Evolutionary conservation across 1,284 basidiomycete genomes (phyloP).

Genomic region (Ganoderma meredithae): DNA sequence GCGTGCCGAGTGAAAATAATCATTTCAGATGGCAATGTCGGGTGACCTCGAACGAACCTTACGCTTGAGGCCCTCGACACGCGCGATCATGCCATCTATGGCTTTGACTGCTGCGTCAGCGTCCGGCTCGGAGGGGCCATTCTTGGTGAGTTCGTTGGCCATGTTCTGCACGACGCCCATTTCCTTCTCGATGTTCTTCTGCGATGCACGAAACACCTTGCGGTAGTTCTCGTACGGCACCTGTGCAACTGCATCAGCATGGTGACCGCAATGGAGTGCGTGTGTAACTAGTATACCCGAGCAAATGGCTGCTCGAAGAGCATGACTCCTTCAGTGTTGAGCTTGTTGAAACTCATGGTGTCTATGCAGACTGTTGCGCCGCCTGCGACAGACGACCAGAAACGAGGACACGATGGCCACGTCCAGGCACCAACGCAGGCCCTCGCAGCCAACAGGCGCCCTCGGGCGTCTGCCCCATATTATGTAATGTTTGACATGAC

Average conservation of each 20-base stretch:
- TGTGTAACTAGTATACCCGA: conserved; percentile 51
- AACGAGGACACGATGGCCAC: not conserved
- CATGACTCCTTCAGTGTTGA: conserved; percentile 80
- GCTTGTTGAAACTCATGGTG: conserved; percentile 54
- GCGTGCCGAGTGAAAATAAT: not conserved
- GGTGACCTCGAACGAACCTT: conserved; percentile 60
- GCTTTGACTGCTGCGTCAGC: conserved; percentile 61
- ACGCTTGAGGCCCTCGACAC: conserved; percentile 79
- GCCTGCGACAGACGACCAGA: not conserved
- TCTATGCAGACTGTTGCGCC: not conserved
- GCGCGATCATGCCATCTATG: conserved; percentile 79
- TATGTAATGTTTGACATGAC: not conserved
- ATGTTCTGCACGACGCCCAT: conserved; percentile 64
- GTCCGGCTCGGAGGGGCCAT: conserved; percentile 46
- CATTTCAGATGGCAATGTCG: not conserved
- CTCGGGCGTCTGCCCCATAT: not conserved
- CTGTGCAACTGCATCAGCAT: conserved; percentile 47
- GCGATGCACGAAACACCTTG: conserved; percentile 81
- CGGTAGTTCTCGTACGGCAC: conserved; percentile 89
- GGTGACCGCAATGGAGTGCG: conserved; percentile 8
- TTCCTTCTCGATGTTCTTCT: conserved; percentile 84
- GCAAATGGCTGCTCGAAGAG: conserved; percentile 90
- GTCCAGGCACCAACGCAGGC: not conserved
- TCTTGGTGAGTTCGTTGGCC: conserved; percentile 61
- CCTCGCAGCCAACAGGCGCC: not conserved